These are phyloP conservation scores for Coemansia sp. DNA, from an alignment of 192 early-diverging fungal genomes.

Conservation along the genomic window DNA sequence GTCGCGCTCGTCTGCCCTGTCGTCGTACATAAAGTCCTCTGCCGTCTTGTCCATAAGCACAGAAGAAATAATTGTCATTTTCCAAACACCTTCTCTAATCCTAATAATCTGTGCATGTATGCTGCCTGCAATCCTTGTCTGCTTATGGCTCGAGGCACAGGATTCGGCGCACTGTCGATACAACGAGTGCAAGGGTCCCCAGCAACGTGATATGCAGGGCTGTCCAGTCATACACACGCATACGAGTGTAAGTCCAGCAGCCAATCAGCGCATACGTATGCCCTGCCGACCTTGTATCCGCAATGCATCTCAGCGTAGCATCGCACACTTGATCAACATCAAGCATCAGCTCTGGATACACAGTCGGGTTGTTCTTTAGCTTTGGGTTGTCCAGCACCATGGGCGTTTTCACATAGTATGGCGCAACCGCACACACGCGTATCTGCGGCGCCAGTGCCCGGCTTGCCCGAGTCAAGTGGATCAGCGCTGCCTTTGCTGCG, in stretches of 20 bases:
- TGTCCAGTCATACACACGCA: slow-evolving; percentile 34
- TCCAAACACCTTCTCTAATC: too few species aligned
- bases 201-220: slow-evolving; percentile 16
- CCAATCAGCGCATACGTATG: slow-evolving; percentile 30
- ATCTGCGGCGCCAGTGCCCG: slow-evolving; percentile 21
- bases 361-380: slow-evolving; percentile 34
- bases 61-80: too few species aligned
- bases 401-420: slow-evolving; percentile 42
- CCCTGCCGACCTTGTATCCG: slow-evolving; percentile 20
- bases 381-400: slow-evolving; percentile 49
- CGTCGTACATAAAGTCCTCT: slow-evolving; percentile 19
- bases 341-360: slow-evolving; percentile 33
- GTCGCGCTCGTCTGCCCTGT: slow-evolving; percentile 20
- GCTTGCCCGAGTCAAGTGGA: slow-evolving; percentile 39
- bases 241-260: slow-evolving; percentile 9
- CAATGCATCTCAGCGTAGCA: slow-evolving; percentile 17
- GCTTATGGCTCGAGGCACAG: neutral
- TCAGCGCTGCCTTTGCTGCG: slow-evolving; percentile 35
- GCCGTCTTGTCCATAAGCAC: neutral
- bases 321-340: slow-evolving; percentile 34
- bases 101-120: neutral
- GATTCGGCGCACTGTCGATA: neutral
- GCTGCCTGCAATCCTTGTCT: too few species aligned
- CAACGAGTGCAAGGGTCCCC: slow-evolving; percentile 24
- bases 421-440: slow-evolving; percentile 34